A percentile compares a stretch with the other conserved stretches of the same genome.
These are phyloP conservation scores for Suillus occidentalis DNA, from an alignment of 768 basidiomycete species.

Conservation along the genomic window DNA sequence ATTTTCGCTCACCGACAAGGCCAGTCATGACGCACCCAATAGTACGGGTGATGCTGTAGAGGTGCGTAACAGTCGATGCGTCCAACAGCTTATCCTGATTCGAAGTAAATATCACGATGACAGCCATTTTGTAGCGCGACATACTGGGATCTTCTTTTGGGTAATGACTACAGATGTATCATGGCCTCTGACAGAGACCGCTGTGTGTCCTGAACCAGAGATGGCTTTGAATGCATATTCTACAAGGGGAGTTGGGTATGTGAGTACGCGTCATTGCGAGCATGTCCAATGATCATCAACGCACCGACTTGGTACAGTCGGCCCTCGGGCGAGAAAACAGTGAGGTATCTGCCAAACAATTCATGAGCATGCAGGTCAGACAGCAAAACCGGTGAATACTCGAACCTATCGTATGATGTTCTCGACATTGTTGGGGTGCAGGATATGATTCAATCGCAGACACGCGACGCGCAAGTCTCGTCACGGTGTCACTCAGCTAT, in stretches of 20 bases:
- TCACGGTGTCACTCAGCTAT: conserved; percentile 38
- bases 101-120: conserved; percentile 1
- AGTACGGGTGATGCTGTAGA: conserved; percentile 93
- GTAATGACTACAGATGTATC: conserved; percentile 96
- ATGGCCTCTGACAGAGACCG: conserved; percentile 89
- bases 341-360: conserved; percentile 68
- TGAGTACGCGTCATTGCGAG: conserved; percentile 12
- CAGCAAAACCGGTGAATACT: neutral
- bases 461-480: conserved; percentile 62
- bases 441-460: conserved; percentile 25
- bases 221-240: conserved; percentile 99
- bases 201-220: conserved; percentile 93
- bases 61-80: conserved; percentile 89
- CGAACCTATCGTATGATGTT: conserved; percentile 88
- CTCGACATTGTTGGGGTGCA: conserved; percentile 70
- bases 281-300: conserved; percentile 27
- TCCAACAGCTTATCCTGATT: conserved; percentile 94
- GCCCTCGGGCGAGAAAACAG: conserved; percentile 97
- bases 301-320: conserved; percentile 97
- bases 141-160: conserved; percentile 96
- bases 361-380: neutral
- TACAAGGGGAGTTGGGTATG: conserved; percentile 31
- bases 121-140: conserved; percentile 31
- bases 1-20: conserved; percentile 67
- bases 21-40: conserved; percentile 99